Base-by-base conservation (phyloP, 768 basidiomycete species). In the Coprinopsis sp. region DNA sequence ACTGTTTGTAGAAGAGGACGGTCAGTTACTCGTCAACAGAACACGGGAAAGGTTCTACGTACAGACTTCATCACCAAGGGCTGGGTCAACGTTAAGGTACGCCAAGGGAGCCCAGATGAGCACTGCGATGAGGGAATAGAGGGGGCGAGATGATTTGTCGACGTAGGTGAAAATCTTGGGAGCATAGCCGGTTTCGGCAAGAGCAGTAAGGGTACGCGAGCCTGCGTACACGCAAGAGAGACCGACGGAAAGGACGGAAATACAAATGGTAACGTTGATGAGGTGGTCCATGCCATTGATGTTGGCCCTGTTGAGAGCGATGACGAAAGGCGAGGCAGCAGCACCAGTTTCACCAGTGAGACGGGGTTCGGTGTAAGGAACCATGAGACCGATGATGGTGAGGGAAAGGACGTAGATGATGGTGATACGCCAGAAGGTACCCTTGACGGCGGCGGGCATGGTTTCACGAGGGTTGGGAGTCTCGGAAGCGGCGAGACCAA, bases 361-460 rank as follows among this genome's bases (percentile, higher is more conserved):
- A 36, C 67, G 60, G 2, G 56, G 54, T 16, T 73, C 68, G 34
- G 63, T 56, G 42, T 37, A 73, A 19, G 68, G 69, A 47, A 74
- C 38, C 39, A 66, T 56, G 28, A 66, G 65, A 21, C 71, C 71
- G 31, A 74, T 72, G 42, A 74, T 68, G 16, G 68, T 69, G 6
- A 74, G 59, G 3, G 73, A 70, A 3, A 62, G 64, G 38, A 74
- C 55, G 55, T 72, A 74, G 53, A 74, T 72, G 41, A 74, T 50
- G 28, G 73, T 73, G 34, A 74, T 68, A 57, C 70, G 73, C 71
- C 71, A 73, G 60, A 74, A 72, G 2, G 71, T 72, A 29, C 71
- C 70, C 61, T 73, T 73, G 25, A 74, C 70, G 30, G 72, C 72
- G 30, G 62, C 59, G 10, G 71, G 70, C 68, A 72, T 70, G 13